Conservation (phyloP, 2,329 filamentous ascomycete species). For the Dothideomycetes sp. region DNA sequence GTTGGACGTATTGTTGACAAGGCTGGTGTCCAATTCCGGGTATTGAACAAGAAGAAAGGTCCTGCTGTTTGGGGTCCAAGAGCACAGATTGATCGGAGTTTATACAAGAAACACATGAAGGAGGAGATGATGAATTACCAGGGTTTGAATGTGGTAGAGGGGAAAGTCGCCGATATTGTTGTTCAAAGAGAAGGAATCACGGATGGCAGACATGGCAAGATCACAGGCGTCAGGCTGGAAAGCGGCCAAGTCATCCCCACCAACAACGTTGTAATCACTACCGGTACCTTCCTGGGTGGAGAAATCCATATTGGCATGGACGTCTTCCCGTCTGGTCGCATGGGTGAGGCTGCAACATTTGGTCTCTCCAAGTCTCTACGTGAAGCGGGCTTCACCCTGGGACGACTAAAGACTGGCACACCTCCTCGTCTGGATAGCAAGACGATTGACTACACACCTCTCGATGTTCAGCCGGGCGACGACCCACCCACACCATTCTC, state of each 20-base stretch:
- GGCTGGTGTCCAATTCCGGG: conserved; percentile 84
- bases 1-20: conserved; percentile 85
- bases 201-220: conserved; percentile 51
- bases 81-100: conserved; percentile 82
- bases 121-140: conserved; percentile 70
- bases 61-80: conserved; percentile 95
- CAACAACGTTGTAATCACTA: conserved; percentile 81
- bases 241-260: conserved; percentile 76
- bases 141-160: conserved; percentile 70
- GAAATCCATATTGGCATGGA: conserved; percentile 91
- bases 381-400: conserved; percentile 80
- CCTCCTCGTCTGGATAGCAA: conserved; percentile 74
- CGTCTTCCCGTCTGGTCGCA: conserved; percentile 73
- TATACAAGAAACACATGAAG: conserved; percentile 87
- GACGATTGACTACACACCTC: conserved; percentile 64
- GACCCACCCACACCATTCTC: conserved; percentile 83
- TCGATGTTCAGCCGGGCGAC: conserved; percentile 71
- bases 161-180: conserved; percentile 87
- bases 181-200: conserved; percentile 45
- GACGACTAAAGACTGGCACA: conserved; percentile 89
- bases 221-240: conserved; percentile 76
- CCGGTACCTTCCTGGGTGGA: conserved; percentile 86
- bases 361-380: conserved; percentile 82
- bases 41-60: conserved; percentile 80
- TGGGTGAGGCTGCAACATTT: conserved; percentile 88